Evolutionary conservation across 2,329 filamentous ascomycete species (phyloP), one percentile per base, ranked within the genome.

Genomic region (Claviceps lovelessii): DNA sequence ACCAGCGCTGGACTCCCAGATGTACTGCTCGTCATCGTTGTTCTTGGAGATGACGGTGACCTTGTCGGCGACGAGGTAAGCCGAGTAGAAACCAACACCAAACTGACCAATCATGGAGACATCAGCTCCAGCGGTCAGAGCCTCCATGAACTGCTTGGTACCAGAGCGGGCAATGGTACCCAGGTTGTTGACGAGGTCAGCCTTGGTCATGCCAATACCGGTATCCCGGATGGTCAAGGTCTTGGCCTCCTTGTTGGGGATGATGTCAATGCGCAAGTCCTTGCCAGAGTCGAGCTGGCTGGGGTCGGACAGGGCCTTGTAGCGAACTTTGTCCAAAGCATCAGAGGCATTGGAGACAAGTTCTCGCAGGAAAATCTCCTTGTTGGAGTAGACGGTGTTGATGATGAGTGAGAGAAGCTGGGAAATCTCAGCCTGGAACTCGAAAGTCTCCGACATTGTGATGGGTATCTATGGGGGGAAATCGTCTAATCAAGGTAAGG

Each of bases 351-450:
- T 98, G 78, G 93, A 97, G 70, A 98, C 88, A 67, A 98, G 73
- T 79, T 98, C 93, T 86, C 93, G 81, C 68, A 98, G 79, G 85
- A 98, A 98, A 73, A 98, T 97, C 79, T 97, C 93, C 83, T 98
- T 98, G 86, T 98, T 98, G 67, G 90, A 96, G 83, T 97, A 98
- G 79, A 98, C 93, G 64, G 93, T 97, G 88, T 98, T 98, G 84
- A 98, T 98, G 78, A 98, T 98, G 73, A 98, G 88, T 65, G 86
- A 90, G 72, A 98, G 87, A 64, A 98, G 88, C 88, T 98, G 93
- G 87, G 91, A 97, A 73, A 98, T 98, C 88, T 98, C 93, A 86
- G 93, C 93, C 86, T 98, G 93, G 81, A 97, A 98, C 86, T 97
- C 91, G 79, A 98, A 98, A 65, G 90, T 96, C 81, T 97, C 90